Evolutionary conservation across 768 basidiomycete species (phyloP).

Genomic region (Pisolithus marmoratus): DNA sequence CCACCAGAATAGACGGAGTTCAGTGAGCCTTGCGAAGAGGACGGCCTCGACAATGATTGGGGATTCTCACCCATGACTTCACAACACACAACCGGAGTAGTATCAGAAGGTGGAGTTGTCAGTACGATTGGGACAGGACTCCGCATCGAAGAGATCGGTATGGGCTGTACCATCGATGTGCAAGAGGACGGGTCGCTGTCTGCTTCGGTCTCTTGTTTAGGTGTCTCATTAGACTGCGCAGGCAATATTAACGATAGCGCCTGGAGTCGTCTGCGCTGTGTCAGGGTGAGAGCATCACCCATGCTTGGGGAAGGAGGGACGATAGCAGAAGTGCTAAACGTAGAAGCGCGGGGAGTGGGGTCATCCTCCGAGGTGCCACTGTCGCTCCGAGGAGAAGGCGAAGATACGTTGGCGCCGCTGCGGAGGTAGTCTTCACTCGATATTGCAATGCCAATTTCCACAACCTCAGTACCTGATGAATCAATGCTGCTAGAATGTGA

Average conservation of each 20-base stretch:
- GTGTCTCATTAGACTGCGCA: slow-evolving; percentile 14
- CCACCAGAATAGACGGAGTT: slow-evolving; percentile 14
- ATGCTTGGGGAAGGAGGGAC: not conserved
- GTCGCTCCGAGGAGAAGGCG: slow-evolving; percentile 4
- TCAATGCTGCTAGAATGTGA: slow-evolving; percentile 2
- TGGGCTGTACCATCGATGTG: not conserved
- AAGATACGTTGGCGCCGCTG: slow-evolving; percentile 3
- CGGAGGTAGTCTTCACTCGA: slow-evolving; percentile 3
- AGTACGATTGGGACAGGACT: not conserved
- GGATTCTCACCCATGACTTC: not conserved
- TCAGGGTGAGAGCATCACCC: not conserved
- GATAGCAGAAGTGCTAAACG: slow-evolving; percentile 8
- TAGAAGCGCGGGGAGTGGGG: slow-evolving; percentile 20
- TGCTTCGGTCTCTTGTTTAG: slow-evolving; percentile 4
- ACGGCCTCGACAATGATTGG: not conserved
- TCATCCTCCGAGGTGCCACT: slow-evolving; percentile 13
- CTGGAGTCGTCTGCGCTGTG: slow-evolving; percentile 7
- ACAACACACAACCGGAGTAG: not conserved
- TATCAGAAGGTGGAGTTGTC: not conserved
- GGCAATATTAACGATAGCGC: slow-evolving; percentile 14
- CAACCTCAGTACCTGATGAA: not conserved
- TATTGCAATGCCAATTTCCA: not conserved
- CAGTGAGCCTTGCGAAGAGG: slow-evolving; percentile 1
- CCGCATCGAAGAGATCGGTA: not conserved
- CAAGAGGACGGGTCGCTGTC: not conserved